Base-by-base conservation (phyloP, 345 rosid species). In the Sonneratia caseolaris region DNA sequence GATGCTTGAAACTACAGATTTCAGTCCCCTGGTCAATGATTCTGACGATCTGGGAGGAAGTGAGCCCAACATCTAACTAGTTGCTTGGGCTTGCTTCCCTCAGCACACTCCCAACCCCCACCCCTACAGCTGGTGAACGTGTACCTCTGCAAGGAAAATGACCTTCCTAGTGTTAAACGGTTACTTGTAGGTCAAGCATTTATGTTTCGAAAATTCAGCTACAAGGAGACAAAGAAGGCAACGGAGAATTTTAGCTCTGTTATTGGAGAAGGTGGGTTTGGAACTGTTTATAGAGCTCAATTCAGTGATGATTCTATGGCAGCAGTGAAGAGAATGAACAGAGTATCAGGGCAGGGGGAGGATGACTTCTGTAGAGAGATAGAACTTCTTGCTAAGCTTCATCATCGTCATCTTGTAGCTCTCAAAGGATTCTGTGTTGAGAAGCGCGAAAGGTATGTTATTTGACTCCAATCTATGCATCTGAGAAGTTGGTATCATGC, bases 371-470 rank as follows among this genome's bases (percentile, higher is more conserved):
- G 89, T 80, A 82, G 88, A 81, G 99, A 95, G 85, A 90, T 95
- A 66, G 97, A 95, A 83, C 97, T 95, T 77, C 92, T 95, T 40
- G 93, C 97, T 37, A 87, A 89, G 81, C 84, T 95, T 74, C 99
- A 95, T 81, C 99, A 95, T 75, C 97, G 97, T 40, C 96, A 95
- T 83, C 89, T 95, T 37, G 97, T 91, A 74, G 77, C 99, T 81
- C 87, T 95, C 61, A 87, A 81, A 85, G 99, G 99, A 37, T 95
- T 95, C 77, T 91, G 97, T 81, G 79, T 75, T 57, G 82, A 84
- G 73, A 95, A 85, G 66, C 79, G 66, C 18, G 90, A 90, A 79
- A 95, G 97, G 97, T 94, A 82, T 69, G 72, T 69, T 55, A 51
- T 65, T 68, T 70, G 42, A 51, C 16, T 45, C 4, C 19, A 51